phyloP scores from a whole-genome alignment of 768 basidiomycete genomes.

The Roridomyces roridus region DNA sequence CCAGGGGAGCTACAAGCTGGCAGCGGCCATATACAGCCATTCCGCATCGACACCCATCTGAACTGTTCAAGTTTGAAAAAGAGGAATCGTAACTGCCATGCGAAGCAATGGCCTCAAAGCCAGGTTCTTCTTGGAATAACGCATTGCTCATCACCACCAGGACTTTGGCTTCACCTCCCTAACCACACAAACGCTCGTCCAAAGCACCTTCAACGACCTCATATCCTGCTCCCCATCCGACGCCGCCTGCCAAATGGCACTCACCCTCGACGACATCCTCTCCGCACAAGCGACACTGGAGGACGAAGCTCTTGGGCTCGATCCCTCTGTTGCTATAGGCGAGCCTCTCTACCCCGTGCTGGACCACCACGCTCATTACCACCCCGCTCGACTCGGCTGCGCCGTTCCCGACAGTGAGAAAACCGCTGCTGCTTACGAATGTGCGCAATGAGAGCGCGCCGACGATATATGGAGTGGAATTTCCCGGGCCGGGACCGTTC shows the following conservation, averaged over 20 bases:
- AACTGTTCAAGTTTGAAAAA: too few relatives aligned
- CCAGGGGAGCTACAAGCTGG: too few relatives aligned
- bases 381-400: slow-evolving; percentile 67
- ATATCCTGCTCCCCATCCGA: slow-evolving; percentile 53
- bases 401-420: slow-evolving; percentile 62
- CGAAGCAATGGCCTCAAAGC: too few relatives aligned
- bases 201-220: slow-evolving; percentile 55
- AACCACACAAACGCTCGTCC: slow-evolving; percentile 58
- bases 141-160: too few relatives aligned
- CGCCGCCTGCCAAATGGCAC: slow-evolving; percentile 53
- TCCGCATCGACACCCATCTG: too few relatives aligned
- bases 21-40: too few relatives aligned
- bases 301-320: slow-evolving; percentile 47
- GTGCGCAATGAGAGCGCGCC: slow-evolving; percentile 73
- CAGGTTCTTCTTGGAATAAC: too few relatives aligned
- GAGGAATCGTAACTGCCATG: too few relatives aligned
- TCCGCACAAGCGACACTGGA: slow-evolving; percentile 54
- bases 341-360: slow-evolving; percentile 70
- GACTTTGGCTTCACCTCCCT: slow-evolving; percentile 73
- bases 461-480: slow-evolving; percentile 55
- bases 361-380: slow-evolving; percentile 69
- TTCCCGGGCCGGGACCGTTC: slow-evolving; percentile 39
- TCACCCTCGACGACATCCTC: slow-evolving; percentile 60
- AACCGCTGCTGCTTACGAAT: slow-evolving; percentile 75
- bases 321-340: slow-evolving; percentile 59